Percentiles rank a stretch among this genome's conserved stretches.
These are phyloP conservation scores for Leavenworthia alabamica DNA, from an alignment of 345 rosid genomes.

Conservation along the genomic window DNA sequence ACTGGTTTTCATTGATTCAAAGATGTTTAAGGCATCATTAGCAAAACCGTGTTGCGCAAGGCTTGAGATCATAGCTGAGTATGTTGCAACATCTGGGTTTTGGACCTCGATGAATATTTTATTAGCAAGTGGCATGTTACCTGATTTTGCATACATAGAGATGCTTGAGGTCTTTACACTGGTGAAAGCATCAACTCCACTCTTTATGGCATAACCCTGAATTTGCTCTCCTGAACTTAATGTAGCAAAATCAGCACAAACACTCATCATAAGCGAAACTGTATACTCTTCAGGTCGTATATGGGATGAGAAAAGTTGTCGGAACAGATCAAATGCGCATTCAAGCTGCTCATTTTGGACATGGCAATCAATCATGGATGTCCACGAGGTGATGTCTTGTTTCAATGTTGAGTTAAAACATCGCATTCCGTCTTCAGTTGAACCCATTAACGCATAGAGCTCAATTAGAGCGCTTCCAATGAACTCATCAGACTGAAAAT, in stretches of 20 bases:
- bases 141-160: slow-evolving; percentile 50
- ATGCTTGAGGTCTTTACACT: slow-evolving; percentile 42
- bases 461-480: slow-evolving; percentile 45
- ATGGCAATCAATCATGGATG: slow-evolving; percentile 43
- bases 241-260: slow-evolving; percentile 47
- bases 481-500: slow-evolving; percentile 47
- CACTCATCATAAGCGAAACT: slow-evolving; percentile 41
- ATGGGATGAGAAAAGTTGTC: slow-evolving; percentile 32
- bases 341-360: slow-evolving; percentile 42
- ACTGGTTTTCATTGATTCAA: slow-evolving; percentile 33
- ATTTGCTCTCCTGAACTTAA: slow-evolving; percentile 42
- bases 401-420: slow-evolving; percentile 41
- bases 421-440: slow-evolving; percentile 37
- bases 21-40: slow-evolving; percentile 34
- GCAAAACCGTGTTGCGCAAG: slow-evolving; percentile 47
- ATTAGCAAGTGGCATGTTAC: slow-evolving; percentile 34
- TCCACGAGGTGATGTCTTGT: slow-evolving; percentile 45
- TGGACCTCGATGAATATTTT: slow-evolving; percentile 28
- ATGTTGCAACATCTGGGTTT: slow-evolving; percentile 42
- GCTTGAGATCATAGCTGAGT: slow-evolving; percentile 48
- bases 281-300: slow-evolving; percentile 47
- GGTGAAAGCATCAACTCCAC: slow-evolving; percentile 38
- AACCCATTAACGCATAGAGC: slow-evolving; percentile 41
- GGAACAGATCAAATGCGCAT: slow-evolving; percentile 39
- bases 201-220: slow-evolving; percentile 41